A percentile compares a stretch with the other conserved stretches of the same genome.
phyloP scores from a whole-genome alignment of 805 yeast genomes.

The Kregervanrija pseudodelftensis region DNA sequence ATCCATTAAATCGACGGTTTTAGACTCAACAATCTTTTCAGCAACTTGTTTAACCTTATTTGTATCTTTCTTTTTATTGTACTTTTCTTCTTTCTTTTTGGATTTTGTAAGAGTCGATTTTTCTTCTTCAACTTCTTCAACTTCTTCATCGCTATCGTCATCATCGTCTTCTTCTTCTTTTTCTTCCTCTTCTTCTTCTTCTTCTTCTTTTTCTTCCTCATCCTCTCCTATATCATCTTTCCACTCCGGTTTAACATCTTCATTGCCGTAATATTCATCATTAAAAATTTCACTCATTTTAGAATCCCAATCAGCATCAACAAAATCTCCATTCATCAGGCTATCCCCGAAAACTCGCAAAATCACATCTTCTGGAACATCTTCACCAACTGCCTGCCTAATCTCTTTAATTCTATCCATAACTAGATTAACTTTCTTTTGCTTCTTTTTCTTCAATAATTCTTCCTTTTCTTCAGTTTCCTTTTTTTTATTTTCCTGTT shows the following conservation, averaged over 20 bases:
- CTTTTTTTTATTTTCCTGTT: conserved; percentile 44
- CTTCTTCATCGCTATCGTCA: conserved; percentile 20
- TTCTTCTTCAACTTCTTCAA: conserved; percentile 17
- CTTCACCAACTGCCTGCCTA: conserved; percentile 62
- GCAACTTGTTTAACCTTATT: conserved; percentile 59
- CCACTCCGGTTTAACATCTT: conserved; percentile 61
- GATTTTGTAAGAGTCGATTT: conserved; percentile 41
- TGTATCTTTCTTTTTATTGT: conserved; percentile 53
- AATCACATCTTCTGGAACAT: conserved; percentile 50
- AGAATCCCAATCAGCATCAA: conserved; percentile 84
- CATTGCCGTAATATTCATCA: conserved; percentile 66
- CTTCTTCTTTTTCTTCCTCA: conserved; percentile 27
- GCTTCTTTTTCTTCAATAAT: conserved; percentile 63
- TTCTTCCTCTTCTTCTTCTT: conserved; percentile 34
- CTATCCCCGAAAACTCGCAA: conserved; percentile 65
- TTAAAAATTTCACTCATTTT: conserved; percentile 80
- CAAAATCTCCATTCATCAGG: conserved; percentile 80
- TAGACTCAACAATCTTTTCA: conserved; percentile 69
- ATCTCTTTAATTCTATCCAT: conserved; percentile 62
- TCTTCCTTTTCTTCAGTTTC: conserved; percentile 51
- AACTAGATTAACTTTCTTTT: conserved; percentile 67
- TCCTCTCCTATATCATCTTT: conserved; percentile 30
- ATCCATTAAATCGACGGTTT: conserved; percentile 56
- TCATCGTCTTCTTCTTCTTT: conserved; percentile 30
- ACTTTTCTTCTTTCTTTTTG: conserved; percentile 46